Conservation (phyloP, 345 rosid genomes). For the Bretschneidera sinensis region DNA sequence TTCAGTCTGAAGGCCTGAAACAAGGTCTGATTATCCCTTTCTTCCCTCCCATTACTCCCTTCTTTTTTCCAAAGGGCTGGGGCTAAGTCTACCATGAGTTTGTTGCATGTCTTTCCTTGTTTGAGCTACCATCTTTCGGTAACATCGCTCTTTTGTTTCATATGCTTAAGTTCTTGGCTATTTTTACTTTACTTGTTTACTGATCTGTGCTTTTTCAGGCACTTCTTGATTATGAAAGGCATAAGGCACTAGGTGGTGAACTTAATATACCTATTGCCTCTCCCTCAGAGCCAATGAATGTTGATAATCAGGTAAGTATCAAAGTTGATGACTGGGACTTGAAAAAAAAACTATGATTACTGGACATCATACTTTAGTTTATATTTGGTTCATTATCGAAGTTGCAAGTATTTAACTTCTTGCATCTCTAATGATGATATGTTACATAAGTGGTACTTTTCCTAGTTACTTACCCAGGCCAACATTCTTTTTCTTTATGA, state of each 20-base stretch:
- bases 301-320: conserved; percentile 56
- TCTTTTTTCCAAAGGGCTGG: neutral
- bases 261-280: conserved; percentile 42
- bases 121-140: neutral
- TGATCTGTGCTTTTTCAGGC: conserved; percentile 37
- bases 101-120: neutral
- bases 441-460: neutral
- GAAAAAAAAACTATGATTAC: too few species aligned
- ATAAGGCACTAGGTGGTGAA: conserved; percentile 59
- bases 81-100: neutral
- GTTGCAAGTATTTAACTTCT: neutral
- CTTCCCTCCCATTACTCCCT: neutral
- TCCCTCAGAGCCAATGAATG: conserved; percentile 41
- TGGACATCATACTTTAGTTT: neutral
- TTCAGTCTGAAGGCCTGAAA: neutral
- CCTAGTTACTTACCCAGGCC: neutral
- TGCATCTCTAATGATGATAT: neutral
- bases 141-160: conserved; percentile 1
- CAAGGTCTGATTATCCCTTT: neutral
- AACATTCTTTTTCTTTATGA: conserved; percentile 14
- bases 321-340: neutral
- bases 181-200: neutral
- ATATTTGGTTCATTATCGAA: too few species aligned
- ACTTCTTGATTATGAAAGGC: conserved; percentile 89
- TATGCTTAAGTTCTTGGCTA: neutral